Conservation (phyloP, 202 grass and related monocot species). For the Zoysia matrella region DNA sequence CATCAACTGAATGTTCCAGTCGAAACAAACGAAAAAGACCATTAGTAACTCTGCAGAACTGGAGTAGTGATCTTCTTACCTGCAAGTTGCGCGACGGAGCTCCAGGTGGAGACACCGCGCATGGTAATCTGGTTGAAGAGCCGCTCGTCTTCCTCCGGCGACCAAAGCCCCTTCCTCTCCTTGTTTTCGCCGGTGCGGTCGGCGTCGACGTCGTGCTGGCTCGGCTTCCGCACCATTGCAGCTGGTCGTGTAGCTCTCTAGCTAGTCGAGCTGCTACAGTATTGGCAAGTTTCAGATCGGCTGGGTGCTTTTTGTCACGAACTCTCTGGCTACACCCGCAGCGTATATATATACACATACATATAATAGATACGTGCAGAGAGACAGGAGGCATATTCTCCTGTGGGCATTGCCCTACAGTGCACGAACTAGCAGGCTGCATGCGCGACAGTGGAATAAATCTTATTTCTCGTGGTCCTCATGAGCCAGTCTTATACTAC, state of each 20-base stretch:
- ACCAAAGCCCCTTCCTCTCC: slow-evolving; percentile 64
- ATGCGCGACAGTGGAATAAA: neutral
- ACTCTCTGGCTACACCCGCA: slow-evolving; percentile 1
- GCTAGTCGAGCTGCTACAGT: neutral
- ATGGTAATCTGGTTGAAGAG: slow-evolving; percentile 49
- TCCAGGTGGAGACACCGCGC: slow-evolving; percentile 68
- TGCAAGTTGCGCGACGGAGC: slow-evolving; percentile 55
- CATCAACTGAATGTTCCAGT: too few species aligned
- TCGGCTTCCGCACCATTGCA: slow-evolving; percentile 35
- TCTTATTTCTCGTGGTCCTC: neutral
- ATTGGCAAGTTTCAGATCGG: neutral
- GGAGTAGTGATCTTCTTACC: too few species aligned
- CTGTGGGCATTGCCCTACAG: neutral
- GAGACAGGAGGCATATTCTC: neutral
- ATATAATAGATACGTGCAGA: neutral
- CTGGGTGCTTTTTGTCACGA: neutral
- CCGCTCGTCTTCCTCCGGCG: slow-evolving; percentile 67
- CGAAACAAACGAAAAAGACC: too few species aligned
- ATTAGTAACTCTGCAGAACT: too few species aligned
- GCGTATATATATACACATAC: too few species aligned
- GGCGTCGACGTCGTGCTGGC: neutral
- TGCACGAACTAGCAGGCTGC: neutral
- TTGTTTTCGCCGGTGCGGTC: neutral
- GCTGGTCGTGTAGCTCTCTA: neutral
- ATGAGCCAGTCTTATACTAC: neutral